These are phyloP conservation scores for Mucor indicus DNA, from an alignment of 371 early-diverging fungal species.

Conservation along the genomic window DNA sequence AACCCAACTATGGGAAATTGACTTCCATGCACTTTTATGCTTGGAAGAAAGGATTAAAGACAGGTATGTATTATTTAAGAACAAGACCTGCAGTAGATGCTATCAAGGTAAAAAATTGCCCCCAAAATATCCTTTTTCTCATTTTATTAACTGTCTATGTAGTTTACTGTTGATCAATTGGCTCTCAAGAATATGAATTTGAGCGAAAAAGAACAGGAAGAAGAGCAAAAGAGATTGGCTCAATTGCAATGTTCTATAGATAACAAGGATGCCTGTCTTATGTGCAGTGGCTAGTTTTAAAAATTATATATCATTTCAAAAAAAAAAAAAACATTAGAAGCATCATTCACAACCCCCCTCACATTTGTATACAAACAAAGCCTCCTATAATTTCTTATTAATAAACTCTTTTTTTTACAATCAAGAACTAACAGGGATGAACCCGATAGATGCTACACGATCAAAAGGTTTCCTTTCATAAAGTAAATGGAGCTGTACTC, in stretches of 20 bases:
- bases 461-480: no score
- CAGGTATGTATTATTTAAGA: constrained; percentile 99
- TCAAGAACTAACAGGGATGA: no score
- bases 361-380: no score
- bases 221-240: constrained; percentile 15
- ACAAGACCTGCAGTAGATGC: constrained; percentile 97
- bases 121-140: neutral
- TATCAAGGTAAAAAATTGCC: constrained; percentile 65
- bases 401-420: no score
- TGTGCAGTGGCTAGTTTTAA: constrained; percentile 89
- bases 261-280: constrained; percentile 89
- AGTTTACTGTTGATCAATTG: constrained; percentile 71
- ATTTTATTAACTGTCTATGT: neutral
- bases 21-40: constrained; percentile 99
- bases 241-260: constrained; percentile 80
- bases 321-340: no score
- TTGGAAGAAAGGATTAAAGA: constrained; percentile 98
- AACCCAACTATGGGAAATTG: constrained; percentile 89
- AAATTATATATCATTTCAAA: no score
- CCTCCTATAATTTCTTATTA: no score
- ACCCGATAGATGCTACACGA: no score
- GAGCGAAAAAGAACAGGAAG: constrained; percentile 43
- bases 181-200: constrained; percentile 42
- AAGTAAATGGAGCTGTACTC: no score
- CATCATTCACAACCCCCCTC: no score